phyloP scores from a whole-genome alignment of 1,139 yeast species.

The Zygotorulaspora mrakii region DNA sequence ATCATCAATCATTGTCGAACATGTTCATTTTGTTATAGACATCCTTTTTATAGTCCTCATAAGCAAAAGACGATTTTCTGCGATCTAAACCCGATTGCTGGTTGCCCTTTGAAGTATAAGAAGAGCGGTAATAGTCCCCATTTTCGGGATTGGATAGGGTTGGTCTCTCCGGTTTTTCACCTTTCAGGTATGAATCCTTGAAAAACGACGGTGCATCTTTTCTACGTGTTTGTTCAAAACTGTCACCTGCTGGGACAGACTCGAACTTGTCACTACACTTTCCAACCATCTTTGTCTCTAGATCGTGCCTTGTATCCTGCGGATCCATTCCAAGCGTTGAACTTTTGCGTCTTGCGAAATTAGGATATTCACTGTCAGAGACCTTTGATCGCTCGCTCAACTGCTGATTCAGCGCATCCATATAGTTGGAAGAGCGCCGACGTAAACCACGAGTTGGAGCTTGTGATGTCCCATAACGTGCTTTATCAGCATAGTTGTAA shows the following conservation, averaged over 20 bases:
- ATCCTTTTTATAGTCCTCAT: conserved; percentile 34
- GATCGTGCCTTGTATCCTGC: conserved; percentile 21
- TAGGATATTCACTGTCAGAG: neutral
- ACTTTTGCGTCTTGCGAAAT: conserved; percentile 6
- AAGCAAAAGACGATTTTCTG: conserved; percentile 29
- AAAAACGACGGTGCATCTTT: conserved; percentile 6
- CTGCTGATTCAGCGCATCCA: conserved; percentile 20
- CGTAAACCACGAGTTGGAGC: conserved; percentile 12
- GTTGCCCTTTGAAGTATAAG: conserved; percentile 5
- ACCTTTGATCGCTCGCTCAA: conserved; percentile 7
- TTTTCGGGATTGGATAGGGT: neutral
- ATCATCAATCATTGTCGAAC: conserved; percentile 20
- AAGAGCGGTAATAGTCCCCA: conserved; percentile 6
- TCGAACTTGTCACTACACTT: conserved; percentile 5
- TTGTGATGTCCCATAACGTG: conserved; percentile 6
- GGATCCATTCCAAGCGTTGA: conserved; percentile 12
- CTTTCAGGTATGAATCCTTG: conserved; percentile 12
- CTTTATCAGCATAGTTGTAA: conserved; percentile 3
- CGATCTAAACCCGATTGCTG: conserved; percentile 9
- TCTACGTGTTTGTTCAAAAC: conserved; percentile 4
- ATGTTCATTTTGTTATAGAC: conserved; percentile 28
- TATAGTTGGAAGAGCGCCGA: conserved; percentile 26
- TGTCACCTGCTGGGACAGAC: conserved; percentile 20
- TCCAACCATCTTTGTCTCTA: conserved; percentile 13
- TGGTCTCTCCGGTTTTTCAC: too few species aligned